Evolutionary conservation across 345 rosid species (phyloP), one percentile per base, ranked within the genome.

Genomic region (Eucalyptus coolabah): DNA sequence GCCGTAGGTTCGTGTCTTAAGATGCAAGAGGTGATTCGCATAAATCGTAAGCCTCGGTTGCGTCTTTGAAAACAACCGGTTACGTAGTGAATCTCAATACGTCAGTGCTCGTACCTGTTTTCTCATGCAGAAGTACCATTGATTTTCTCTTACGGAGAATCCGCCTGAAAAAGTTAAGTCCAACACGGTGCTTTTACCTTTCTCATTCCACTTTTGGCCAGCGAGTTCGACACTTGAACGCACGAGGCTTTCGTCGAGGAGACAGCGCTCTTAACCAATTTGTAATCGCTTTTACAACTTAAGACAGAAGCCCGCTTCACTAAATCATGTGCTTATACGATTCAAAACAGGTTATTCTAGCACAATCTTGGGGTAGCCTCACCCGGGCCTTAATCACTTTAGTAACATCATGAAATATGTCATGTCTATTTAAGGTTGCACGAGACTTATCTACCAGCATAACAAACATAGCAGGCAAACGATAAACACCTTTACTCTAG

Each of bases 381-480:
- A 8, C 24, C 0, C 5, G 2, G 4, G 0, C 26, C 11, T 53
- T 53, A 53, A 19, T 53, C 1, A 0, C 9, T 8, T 53, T 19
- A 53, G 11, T 21, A 53, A 21, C 1, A 21, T 53, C 11, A 4
- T 53, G 11, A 53, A 53, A 53, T 53, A 1, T 53, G 0, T 53
- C 1, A 1, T 21, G 1, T 53, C 1, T 53, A 53, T 53, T 21
- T 53, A 53, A 53, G 59, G 59, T 53, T 53, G 26, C 59, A 53
- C 26, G 26, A 53, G 59, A 53, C 59, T 53, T 53, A 53, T 53
- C 59, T 53, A 53, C 11, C 59, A 53, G 1, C 26, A 53, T 53
- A 53, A 21, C 26, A 53, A 11, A 53, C 5, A 53, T 53, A 21
- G 5, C 5, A 53, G 2, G 5, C 26, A 53, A 53, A 53, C 1